phyloP scores from a whole-genome alignment of 2,329 filamentous ascomycete species.

The Exserohilum rostratum region DNA sequence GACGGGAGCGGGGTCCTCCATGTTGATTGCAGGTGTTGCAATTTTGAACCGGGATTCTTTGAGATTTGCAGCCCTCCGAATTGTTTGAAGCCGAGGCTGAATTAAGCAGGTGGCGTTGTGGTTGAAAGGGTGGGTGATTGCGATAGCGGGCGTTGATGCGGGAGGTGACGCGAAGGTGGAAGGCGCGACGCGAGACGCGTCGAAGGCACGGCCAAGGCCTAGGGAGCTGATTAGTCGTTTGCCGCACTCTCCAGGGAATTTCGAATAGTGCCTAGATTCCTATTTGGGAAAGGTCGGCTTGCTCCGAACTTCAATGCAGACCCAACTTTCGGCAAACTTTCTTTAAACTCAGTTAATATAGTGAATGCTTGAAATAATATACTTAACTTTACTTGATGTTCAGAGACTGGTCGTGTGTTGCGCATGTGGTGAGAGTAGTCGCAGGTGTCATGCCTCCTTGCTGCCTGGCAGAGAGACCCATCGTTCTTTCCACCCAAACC shows the following conservation, averaged over 20 bases:
- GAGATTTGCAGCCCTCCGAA: background rate
- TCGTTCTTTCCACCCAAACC: slow-evolving; percentile 5
- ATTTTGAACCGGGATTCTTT: background rate
- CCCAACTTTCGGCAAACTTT: background rate
- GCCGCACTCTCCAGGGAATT: slow-evolving; percentile 6
- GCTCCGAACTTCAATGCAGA: slow-evolving; percentile 3
- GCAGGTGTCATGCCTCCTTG: slow-evolving; percentile 2
- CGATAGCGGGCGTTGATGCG: slow-evolving; percentile 16
- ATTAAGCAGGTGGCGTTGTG: slow-evolving; percentile 3
- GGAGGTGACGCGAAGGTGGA: slow-evolving; percentile 31
- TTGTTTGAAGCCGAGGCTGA: background rate
- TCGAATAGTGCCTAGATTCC: slow-evolving; percentile 11
- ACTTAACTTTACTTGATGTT: background rate
- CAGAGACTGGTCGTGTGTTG: background rate
- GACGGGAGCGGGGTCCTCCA: slow-evolving; percentile 36
- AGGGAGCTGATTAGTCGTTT: slow-evolving; percentile 3
- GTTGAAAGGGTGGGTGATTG: slow-evolving; percentile 13
- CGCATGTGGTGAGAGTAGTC: background rate
- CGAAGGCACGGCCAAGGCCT: slow-evolving; percentile 16
- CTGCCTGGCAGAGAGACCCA: background rate
- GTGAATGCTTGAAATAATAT: background rate
- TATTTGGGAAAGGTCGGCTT: slow-evolving; percentile 5
- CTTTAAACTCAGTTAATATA: background rate
- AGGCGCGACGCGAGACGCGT: slow-evolving; percentile 35
- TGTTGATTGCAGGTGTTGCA: slow-evolving; percentile 14